Evolutionary conservation across 31 red algal species (phyloP).

Genomic region (Porphyra umbilicalis): DNA sequence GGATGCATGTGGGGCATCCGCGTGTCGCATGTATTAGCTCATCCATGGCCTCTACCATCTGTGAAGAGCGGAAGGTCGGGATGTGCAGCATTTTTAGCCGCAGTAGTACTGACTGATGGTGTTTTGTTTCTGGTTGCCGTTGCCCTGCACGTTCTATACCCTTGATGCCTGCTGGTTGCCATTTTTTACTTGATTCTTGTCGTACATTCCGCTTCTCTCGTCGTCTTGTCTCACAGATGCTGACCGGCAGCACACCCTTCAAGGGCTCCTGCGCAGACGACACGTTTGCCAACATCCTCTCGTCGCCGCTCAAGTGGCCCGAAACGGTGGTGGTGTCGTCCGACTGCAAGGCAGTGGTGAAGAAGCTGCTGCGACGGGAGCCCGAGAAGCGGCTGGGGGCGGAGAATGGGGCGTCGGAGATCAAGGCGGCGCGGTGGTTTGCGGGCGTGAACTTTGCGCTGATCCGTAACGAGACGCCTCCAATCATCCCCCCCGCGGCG

Average conservation of each 20-base stretch:
- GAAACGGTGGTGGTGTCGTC: conserved; percentile 53
- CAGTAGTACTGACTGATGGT: not conserved
- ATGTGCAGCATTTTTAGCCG: no score
- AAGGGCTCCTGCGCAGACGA: conserved; percentile 66
- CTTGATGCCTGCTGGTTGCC: no score
- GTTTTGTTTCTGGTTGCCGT: not conserved
- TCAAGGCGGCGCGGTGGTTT: conserved; percentile 85
- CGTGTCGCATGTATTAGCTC: no score
- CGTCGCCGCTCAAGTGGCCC: conserved; percentile 57
- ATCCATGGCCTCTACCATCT: no score
- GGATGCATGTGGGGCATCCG: not conserved
- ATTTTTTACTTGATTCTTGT: no score
- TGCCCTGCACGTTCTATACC: not conserved
- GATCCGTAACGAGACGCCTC: conserved; percentile 82
- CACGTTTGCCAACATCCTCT: conserved; percentile 86
- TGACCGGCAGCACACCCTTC: conserved; percentile 88
- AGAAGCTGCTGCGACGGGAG: conserved; percentile 74
- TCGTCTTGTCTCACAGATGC: conserved; percentile 94
- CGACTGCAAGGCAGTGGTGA: conserved; percentile 82
- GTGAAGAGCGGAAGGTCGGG: no score
- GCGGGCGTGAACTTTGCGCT: conserved; percentile 81
- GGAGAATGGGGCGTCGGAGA: conserved; percentile 81
- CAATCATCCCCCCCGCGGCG: conserved; percentile 78
- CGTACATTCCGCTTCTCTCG: no score
- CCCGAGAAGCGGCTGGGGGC: conserved; percentile 61